These are phyloP conservation scores for Debaryomyces hansenii DNA, from an alignment of 805 yeast species.

Conservation along the genomic window DNA sequence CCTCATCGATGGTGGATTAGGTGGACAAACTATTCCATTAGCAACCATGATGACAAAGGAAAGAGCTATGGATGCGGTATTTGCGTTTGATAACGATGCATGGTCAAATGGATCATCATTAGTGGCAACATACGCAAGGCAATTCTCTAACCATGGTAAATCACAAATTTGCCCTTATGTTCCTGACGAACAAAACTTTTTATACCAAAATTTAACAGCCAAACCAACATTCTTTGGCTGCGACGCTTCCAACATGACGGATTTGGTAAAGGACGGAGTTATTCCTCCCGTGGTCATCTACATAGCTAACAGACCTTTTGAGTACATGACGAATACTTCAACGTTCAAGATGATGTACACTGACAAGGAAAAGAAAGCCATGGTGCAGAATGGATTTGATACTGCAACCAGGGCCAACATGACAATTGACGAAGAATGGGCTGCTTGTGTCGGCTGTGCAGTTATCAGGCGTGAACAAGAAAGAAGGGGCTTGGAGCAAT, in stretches of 20 bases:
- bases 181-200: constrained; percentile 34
- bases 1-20: constrained; percentile 42
- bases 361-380: constrained; percentile 35
- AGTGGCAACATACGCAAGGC: constrained; percentile 33
- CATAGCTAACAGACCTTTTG: constrained; percentile 39
- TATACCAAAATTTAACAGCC: constrained; percentile 34
- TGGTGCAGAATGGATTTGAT: constrained; percentile 40
- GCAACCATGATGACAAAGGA: constrained; percentile 32
- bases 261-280: constrained; percentile 33
- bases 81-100: constrained; percentile 35
- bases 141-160: constrained; percentile 31
- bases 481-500: constrained; percentile 34
- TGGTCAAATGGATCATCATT: constrained; percentile 39
- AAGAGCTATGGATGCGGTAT: constrained; percentile 34
- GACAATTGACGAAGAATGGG: constrained; percentile 38
- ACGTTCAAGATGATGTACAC: constrained; percentile 33
- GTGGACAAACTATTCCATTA: constrained; percentile 36
- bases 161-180: constrained; percentile 36
- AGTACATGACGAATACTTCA: constrained; percentile 32
- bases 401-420: constrained; percentile 30
- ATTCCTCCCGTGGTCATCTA: constrained; percentile 40
- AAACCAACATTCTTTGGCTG: constrained; percentile 45
- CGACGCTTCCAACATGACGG: constrained; percentile 36
- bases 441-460: constrained; percentile 42
- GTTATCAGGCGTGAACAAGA: constrained; percentile 40